phyloP scores from a whole-genome alignment of 257 asterid species.

The Cinchona pubescens region DNA sequence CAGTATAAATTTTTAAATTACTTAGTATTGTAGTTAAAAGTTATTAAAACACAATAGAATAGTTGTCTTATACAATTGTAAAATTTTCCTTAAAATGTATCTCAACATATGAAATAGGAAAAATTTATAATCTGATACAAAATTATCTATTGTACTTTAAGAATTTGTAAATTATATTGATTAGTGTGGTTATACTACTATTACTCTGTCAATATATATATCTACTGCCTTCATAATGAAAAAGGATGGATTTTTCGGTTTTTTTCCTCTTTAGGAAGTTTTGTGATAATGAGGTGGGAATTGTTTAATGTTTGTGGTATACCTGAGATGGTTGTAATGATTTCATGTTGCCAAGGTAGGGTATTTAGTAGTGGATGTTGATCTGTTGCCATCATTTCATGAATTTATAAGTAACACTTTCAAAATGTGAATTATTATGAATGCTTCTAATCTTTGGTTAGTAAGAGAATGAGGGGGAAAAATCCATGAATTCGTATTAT shows the following conservation, averaged over 20 bases:
- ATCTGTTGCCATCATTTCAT: slow-evolving; percentile 18
- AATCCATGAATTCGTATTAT: not conserved
- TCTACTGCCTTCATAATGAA: not conserved
- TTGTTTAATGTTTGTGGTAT: slow-evolving; percentile 7
- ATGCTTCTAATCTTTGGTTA: not conserved
- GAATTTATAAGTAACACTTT: slow-evolving; percentile 11
- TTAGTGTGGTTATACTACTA: not conserved
- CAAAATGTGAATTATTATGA: not conserved
- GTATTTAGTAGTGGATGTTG: slow-evolving; percentile 24
- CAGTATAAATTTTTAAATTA: no score
- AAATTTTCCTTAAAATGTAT: no score
- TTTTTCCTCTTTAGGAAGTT: not conserved
- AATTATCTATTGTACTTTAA: no score
- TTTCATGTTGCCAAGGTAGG: slow-evolving; percentile 5
- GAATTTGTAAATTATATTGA: no score
- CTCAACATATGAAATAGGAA: no score
- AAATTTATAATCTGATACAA: no score
- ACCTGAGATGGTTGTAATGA: slow-evolving; percentile 15
- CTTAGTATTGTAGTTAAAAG: no score
- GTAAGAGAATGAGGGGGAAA: not conserved
- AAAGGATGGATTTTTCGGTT: not conserved
- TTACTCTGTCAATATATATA: not conserved
- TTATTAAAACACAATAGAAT: no score
- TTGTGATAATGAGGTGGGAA: not conserved
- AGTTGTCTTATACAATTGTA: no score